phyloP scores from a whole-genome alignment of 805 yeast genomes.

The Candida qinlingensis region DNA sequence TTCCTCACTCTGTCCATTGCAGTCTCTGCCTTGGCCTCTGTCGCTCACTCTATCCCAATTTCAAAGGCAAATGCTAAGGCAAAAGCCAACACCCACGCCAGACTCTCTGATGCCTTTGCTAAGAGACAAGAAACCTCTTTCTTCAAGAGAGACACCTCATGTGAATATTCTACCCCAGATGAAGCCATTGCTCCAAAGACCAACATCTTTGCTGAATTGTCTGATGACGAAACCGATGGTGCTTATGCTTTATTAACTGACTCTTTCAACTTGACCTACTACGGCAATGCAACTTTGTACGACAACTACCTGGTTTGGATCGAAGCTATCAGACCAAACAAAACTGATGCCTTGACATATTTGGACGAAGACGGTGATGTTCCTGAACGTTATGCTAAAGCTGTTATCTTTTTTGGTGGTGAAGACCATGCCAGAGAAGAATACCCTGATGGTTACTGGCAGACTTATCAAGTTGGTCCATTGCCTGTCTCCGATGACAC shows the following conservation, averaged over 20 bases:
- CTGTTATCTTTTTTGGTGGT: conserved; percentile 22
- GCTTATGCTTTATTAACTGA: conserved; percentile 14
- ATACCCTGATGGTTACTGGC: conserved; percentile 24
- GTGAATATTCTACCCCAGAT: conserved; percentile 13
- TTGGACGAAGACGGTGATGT: conserved; percentile 18
- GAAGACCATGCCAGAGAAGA: conserved; percentile 19
- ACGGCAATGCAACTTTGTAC: conserved; percentile 17
- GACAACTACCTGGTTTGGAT: conserved; percentile 24
- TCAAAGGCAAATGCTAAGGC: conserved; percentile 2
- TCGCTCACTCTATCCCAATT: background rate
- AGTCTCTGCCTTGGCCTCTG: background rate
- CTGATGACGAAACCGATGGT: conserved; percentile 16
- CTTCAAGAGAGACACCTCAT: background rate
- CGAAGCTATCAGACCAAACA: conserved; percentile 23
- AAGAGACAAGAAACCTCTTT: background rate
- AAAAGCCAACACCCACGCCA: background rate
- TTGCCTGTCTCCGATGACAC: conserved; percentile 12
- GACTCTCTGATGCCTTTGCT: background rate
- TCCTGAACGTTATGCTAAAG: conserved; percentile 22
- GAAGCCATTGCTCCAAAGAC: conserved; percentile 12
- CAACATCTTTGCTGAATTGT: conserved; percentile 21
- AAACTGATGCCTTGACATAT: conserved; percentile 22
- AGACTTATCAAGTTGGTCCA: conserved; percentile 22
- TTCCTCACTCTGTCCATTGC: background rate
- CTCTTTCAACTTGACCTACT: conserved; percentile 16